Conservation (phyloP, 1,284 basidiomycete genomes). For the Sanghuangporus sanghuang region DNA sequence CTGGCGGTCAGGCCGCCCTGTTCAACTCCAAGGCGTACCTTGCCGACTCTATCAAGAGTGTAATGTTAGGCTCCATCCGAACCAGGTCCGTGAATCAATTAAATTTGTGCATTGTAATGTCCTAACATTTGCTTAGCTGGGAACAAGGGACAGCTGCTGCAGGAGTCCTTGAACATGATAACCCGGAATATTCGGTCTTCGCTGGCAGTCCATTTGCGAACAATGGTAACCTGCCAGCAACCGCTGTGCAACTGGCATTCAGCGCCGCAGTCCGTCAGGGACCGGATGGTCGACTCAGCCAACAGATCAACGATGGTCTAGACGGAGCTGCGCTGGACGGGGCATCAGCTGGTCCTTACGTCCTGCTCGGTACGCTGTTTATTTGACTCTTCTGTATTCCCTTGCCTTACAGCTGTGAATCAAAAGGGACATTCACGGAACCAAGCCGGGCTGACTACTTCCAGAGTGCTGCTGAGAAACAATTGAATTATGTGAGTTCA, state of each 20-base stretch:
- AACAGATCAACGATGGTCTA: slow-evolving; percentile 25
- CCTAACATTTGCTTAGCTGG: slow-evolving; percentile 22
- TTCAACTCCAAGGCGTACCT: background rate
- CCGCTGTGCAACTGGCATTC: slow-evolving; percentile 24
- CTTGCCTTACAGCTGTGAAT: background rate
- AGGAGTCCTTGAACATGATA: slow-evolving; percentile 25
- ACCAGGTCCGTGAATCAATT: slow-evolving; percentile 18
- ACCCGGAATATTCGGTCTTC: slow-evolving; percentile 28
- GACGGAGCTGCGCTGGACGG: slow-evolving; percentile 30
- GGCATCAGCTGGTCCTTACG: slow-evolving; percentile 25
- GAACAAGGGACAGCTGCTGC: slow-evolving; percentile 29
- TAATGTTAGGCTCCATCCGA: slow-evolving; percentile 25
- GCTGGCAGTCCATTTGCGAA: slow-evolving; percentile 20
- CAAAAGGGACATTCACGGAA: slow-evolving; percentile 24
- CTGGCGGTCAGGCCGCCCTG: background rate
- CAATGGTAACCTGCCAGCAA: slow-evolving; percentile 21
- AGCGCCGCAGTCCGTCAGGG: slow-evolving; percentile 28
- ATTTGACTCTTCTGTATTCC: background rate
- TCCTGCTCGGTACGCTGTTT: slow-evolving; percentile 23
- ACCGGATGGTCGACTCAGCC: slow-evolving; percentile 27
- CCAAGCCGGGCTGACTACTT: slow-evolving; percentile 20
- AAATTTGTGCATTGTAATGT: background rate
- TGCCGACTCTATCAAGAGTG: slow-evolving; percentile 18
- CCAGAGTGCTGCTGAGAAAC: slow-evolving; percentile 22
- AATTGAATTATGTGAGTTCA: slow-evolving; percentile 25